Evolutionary conservation across 768 basidiomycete genomes (phyloP).

Genomic region (Kwoniella botswanensis): DNA sequence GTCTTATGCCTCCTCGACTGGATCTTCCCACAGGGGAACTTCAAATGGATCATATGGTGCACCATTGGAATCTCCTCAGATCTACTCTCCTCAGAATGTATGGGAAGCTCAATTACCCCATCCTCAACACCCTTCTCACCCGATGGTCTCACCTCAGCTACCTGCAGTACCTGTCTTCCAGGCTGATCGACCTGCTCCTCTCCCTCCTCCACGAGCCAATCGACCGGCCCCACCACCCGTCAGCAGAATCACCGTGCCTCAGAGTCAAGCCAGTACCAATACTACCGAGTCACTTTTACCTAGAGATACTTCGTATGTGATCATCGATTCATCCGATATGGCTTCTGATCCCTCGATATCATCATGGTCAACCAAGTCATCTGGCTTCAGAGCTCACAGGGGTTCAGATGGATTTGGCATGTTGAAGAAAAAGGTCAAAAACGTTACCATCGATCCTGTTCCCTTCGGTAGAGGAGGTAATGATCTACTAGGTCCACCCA

Average conservation of each 20-base stretch:
- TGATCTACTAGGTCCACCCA: constrained; percentile 31
- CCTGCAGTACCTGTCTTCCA: constrained; percentile 24
- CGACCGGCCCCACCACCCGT: constrained; percentile 25
- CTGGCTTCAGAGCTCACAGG: constrained; percentile 37
- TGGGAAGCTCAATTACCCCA: constrained; percentile 28
- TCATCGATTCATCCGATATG: constrained; percentile 45
- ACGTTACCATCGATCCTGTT: constrained; percentile 39
- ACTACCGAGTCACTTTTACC: constrained; percentile 27
- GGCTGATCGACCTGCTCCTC: constrained; percentile 33
- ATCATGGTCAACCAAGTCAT: constrained; percentile 36
- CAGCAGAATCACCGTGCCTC: background rate
- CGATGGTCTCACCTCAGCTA: constrained; percentile 6
- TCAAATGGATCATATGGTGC: constrained; percentile 40
- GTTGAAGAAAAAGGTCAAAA: constrained; percentile 52
- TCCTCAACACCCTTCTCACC: background rate
- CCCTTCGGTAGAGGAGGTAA: constrained; percentile 33
- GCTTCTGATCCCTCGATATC: constrained; percentile 36
- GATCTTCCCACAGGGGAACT: constrained; percentile 38
- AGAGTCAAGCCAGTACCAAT: background rate
- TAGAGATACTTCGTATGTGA: constrained; percentile 54
- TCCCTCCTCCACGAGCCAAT: constrained; percentile 33
- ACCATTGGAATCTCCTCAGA: constrained; percentile 32
- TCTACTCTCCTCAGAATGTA: constrained; percentile 25
- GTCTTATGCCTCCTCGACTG: constrained; percentile 52
- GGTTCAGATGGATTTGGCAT: constrained; percentile 51